A percentile compares a stretch with the other conserved stretches of the same genome.
Conservation (phyloP, 345 rosid species). For the Camelina sativa region DNA sequence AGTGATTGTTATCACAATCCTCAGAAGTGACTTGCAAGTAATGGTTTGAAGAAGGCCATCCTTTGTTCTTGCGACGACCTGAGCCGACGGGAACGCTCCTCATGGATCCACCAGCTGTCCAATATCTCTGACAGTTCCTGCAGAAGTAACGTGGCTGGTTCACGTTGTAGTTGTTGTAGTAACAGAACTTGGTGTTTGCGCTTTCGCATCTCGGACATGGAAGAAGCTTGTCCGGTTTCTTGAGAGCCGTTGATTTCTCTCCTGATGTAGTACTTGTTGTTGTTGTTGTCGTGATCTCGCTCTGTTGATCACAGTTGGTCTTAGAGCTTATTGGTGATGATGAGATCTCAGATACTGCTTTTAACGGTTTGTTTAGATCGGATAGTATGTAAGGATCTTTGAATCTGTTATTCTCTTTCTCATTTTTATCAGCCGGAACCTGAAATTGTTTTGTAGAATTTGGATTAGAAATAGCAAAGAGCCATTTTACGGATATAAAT, state of each 20-base stretch:
- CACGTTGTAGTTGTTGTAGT: constrained; percentile 85
- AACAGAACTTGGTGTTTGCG: constrained; percentile 83
- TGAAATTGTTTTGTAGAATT: not conserved
- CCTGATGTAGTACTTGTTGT: constrained; percentile 49
- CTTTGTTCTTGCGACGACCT: constrained; percentile 84
- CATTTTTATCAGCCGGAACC: constrained; percentile 1
- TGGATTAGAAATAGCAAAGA: not conserved
- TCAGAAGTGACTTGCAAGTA: constrained; percentile 43
- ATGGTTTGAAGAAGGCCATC: constrained; percentile 48
- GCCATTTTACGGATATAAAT: not conserved
- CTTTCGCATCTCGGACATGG: constrained; percentile 89
- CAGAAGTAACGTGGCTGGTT: constrained; percentile 95
- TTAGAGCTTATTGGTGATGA: constrained; percentile 46
- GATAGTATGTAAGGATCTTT: constrained; percentile 35
- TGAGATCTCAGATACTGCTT: constrained; percentile 47
- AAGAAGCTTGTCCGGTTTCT: constrained; percentile 72
- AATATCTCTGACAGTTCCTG: constrained; percentile 86
- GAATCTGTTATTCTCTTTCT: constrained; percentile 24
- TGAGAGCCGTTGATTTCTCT: constrained; percentile 46
- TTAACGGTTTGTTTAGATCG: constrained; percentile 39
- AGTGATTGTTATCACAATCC: constrained; percentile 40
- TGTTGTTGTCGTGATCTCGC: constrained; percentile 49
- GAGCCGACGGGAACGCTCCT: constrained; percentile 85
- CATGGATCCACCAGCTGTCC: constrained; percentile 95
- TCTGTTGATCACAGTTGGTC: constrained; percentile 49